Percentiles rank a stretch among this genome's conserved stretches.
These are phyloP conservation scores for Ogataea chonburiensis DNA, from an alignment of 805 yeast species.

Conservation along the genomic window DNA sequence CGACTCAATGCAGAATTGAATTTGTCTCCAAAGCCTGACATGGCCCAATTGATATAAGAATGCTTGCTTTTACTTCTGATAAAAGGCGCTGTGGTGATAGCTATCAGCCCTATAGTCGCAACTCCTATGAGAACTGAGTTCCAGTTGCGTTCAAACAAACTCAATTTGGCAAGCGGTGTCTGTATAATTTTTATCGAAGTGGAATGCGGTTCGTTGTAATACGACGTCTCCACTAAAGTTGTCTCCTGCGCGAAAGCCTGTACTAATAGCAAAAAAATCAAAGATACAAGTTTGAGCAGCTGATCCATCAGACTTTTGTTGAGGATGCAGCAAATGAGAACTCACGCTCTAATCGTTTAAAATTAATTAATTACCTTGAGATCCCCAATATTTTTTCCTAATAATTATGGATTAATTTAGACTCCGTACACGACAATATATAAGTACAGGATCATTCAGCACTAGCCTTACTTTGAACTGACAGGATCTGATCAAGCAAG, in stretches of 20 bases:
- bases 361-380: too few relatives aligned
- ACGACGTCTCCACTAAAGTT: background rate
- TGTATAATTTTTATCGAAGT: conserved; percentile 3
- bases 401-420: too few relatives aligned
- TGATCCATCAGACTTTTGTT: conserved; percentile 9
- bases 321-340: too few relatives aligned
- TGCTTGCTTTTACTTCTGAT: conserved; percentile 3
- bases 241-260: conserved; percentile 2
- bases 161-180: conserved; percentile 12
- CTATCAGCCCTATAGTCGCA: conserved; percentile 23
- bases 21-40: conserved; percentile 24
- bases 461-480: conserved; percentile 9
- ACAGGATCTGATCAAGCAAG: conserved; percentile 24
- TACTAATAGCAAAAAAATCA: conserved; percentile 2
- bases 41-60: conserved; percentile 5
- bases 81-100: conserved; percentile 19
- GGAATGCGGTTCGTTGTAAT: conserved; percentile 1
- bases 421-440: conserved; percentile 16
- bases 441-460: conserved; percentile 1
- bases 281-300: conserved; percentile 1
- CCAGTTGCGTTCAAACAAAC: conserved; percentile 17
- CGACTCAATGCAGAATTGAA: conserved; percentile 21
- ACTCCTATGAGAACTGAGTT: conserved; percentile 17
- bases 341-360: too few relatives aligned
- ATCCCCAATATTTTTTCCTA: too few relatives aligned